Evolutionary conservation across 495 filamentous ascomycete species (phyloP).

Genomic region (Annulohypoxylon moriforme): DNA sequence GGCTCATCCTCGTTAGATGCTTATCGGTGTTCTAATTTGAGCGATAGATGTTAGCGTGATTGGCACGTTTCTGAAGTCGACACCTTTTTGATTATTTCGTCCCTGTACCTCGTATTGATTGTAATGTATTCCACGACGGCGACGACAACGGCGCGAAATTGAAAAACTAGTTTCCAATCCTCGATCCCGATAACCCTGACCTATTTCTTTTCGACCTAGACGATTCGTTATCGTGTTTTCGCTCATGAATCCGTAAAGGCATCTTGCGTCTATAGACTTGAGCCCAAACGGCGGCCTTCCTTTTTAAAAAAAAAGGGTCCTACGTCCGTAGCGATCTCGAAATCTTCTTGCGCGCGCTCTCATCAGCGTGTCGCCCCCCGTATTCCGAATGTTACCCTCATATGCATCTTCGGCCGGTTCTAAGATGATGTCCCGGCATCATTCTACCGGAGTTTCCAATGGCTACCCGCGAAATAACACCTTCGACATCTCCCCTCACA

Average conservation of each 20-base stretch:
- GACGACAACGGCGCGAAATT: conserved; percentile 32
- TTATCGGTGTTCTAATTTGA: conserved; percentile 42
- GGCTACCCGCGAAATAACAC: conserved; percentile 75
- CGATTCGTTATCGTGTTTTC: conserved; percentile 5
- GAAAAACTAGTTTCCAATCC: conserved; percentile 1
- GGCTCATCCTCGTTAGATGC: conserved; percentile 27
- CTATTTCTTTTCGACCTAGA: conserved; percentile 1
- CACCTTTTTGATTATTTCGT: conserved; percentile 47
- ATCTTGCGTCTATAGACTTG: conserved; percentile 23
- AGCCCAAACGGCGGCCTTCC: conserved; percentile 37
- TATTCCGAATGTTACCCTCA: conserved; percentile 56
- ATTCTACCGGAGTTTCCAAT: conserved; percentile 76
- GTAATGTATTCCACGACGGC: conserved; percentile 18
- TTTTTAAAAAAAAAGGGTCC: conserved; percentile 31
- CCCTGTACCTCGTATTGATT: conserved; percentile 34
- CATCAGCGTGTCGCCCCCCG: not conserved
- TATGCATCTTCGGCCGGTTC: conserved; percentile 54
- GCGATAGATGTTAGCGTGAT: conserved; percentile 40
- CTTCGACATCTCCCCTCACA: conserved; percentile 90
- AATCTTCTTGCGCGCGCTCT: conserved; percentile 15
- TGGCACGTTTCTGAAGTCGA: conserved; percentile 38
- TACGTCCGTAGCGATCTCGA: conserved; percentile 22
- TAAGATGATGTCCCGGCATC: conserved; percentile 69
- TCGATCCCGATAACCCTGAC: conserved; percentile 13
- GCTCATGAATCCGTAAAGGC: conserved; percentile 35